Evolutionary conservation across 805 yeast genomes (phyloP).

Genomic region (Saccharomyces jurei): DNA sequence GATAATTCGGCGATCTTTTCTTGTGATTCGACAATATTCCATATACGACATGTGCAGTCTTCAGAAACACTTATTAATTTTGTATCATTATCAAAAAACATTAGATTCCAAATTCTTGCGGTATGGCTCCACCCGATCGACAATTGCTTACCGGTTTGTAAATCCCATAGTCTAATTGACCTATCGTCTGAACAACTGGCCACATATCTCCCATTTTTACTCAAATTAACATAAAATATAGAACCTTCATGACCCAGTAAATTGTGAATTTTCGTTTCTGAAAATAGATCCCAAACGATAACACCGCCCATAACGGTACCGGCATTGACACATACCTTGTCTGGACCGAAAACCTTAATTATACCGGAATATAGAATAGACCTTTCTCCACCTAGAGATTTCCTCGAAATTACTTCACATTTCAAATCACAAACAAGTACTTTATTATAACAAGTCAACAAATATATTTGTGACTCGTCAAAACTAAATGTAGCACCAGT

Average conservation of each 20-base stretch:
- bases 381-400: constrained; percentile 51
- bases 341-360: constrained; percentile 39
- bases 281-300: constrained; percentile 59
- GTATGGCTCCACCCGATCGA: constrained; percentile 95
- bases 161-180: constrained; percentile 70
- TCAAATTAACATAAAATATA: constrained; percentile 70
- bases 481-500: constrained; percentile 46
- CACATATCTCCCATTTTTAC: constrained; percentile 44
- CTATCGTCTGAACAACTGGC: constrained; percentile 92
- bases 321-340: constrained; percentile 55
- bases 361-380: constrained; percentile 86
- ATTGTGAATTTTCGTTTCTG: constrained; percentile 40
- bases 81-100: constrained; percentile 39
- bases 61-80: constrained; percentile 66
- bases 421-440: constrained; percentile 28
- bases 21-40: constrained; percentile 42
- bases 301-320: constrained; percentile 93
- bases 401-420: constrained; percentile 21
- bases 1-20: constrained; percentile 9
- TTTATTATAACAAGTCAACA: constrained; percentile 76
- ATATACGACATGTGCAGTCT: constrained; percentile 75
- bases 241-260: constrained; percentile 84
- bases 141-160: constrained; percentile 45
- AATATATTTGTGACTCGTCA: constrained; percentile 33
- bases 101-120: constrained; percentile 84